Percentiles rank a stretch among this genome's conserved stretches.
These are phyloP conservation scores for Hirschfeldia incana DNA, from an alignment of 345 rosid genomes.

Conservation along the genomic window DNA sequence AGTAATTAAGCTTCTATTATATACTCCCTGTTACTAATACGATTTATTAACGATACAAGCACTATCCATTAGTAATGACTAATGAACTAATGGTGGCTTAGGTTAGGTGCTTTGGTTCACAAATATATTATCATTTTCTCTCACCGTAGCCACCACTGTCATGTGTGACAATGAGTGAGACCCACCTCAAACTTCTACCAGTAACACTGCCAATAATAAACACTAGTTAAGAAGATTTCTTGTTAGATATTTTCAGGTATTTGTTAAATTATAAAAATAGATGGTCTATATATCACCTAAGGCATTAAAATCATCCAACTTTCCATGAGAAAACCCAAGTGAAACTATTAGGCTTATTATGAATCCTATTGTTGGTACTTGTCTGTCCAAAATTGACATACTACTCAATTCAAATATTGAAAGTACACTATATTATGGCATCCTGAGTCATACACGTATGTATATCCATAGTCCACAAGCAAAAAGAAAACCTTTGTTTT, in stretches of 20 bases:
- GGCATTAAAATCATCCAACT: slow-evolving; percentile 23
- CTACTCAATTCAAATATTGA: neutral
- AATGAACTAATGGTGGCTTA: neutral
- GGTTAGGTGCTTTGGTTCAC: neutral
- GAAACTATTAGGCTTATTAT: neutral
- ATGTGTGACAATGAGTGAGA: slow-evolving; percentile 17
- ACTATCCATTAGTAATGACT: slow-evolving; percentile 1
- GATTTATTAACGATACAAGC: neutral
- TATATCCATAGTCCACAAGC: neutral
- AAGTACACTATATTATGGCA: neutral
- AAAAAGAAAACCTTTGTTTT: neutral
- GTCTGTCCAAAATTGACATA: neutral
- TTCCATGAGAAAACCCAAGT: slow-evolving; percentile 18
- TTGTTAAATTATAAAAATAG: neutral
- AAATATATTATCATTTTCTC: neutral
- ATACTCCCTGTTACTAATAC: neutral
- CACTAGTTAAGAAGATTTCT: neutral
- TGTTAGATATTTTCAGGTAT: neutral
- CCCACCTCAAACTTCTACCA: slow-evolving; percentile 23
- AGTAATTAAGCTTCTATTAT: slow-evolving; percentile 2
- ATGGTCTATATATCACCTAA: slow-evolving; percentile 3
- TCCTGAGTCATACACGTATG: neutral
- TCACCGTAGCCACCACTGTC: slow-evolving; percentile 24
- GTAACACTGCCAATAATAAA: slow-evolving; percentile 4
- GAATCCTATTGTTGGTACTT: slow-evolving; percentile 4